These are phyloP conservation scores for Gyrodon lividus DNA, from an alignment of 768 basidiomycete species.

Conservation along the genomic window DNA sequence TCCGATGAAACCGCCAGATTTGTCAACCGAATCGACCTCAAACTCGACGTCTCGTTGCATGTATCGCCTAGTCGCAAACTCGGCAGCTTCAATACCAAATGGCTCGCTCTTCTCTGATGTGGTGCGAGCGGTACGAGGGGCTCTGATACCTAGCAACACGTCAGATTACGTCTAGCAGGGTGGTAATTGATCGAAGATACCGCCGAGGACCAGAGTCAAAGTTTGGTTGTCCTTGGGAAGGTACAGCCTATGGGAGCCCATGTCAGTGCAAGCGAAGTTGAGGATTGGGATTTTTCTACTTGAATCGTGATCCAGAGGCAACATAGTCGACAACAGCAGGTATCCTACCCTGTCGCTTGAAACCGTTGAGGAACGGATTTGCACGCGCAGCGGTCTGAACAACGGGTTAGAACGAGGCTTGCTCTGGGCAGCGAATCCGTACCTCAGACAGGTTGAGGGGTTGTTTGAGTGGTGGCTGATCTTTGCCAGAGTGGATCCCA, in stretches of 20 bases:
- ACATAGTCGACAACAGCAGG: constrained; percentile 91
- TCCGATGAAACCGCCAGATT: constrained; percentile 95
- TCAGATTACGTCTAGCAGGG: constrained; percentile 6
- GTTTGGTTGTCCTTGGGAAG: constrained; percentile 92
- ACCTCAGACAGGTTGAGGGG: constrained; percentile 94
- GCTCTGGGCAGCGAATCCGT: constrained; percentile 11
- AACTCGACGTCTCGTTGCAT: constrained; percentile 97
- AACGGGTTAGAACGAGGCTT: background rate
- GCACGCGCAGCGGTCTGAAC: constrained; percentile 70
- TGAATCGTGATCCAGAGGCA: constrained; percentile 93
- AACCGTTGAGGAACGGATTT: constrained; percentile 81
- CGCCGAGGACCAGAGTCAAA: constrained; percentile 87
- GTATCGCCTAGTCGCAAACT: constrained; percentile 75
- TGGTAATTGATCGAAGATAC: constrained; percentile 34
- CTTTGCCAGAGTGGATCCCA: constrained; percentile 93
- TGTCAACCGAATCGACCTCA: constrained; percentile 86
- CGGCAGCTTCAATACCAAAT: constrained; percentile 77
- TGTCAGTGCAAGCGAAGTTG: constrained; percentile 1
- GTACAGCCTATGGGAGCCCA: constrained; percentile 53
- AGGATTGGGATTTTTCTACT: constrained; percentile 44
- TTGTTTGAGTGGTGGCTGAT: constrained; percentile 71
- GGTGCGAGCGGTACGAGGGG: constrained; percentile 83
- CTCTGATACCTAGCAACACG: constrained; percentile 69
- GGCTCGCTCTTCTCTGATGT: constrained; percentile 85
- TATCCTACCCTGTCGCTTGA: constrained; percentile 86